Percentiles rank a stretch among this genome's conserved stretches.
Evolutionary conservation across 208 protist genomes (phyloP).

Genomic region (Crithidia expoeki): DNA sequence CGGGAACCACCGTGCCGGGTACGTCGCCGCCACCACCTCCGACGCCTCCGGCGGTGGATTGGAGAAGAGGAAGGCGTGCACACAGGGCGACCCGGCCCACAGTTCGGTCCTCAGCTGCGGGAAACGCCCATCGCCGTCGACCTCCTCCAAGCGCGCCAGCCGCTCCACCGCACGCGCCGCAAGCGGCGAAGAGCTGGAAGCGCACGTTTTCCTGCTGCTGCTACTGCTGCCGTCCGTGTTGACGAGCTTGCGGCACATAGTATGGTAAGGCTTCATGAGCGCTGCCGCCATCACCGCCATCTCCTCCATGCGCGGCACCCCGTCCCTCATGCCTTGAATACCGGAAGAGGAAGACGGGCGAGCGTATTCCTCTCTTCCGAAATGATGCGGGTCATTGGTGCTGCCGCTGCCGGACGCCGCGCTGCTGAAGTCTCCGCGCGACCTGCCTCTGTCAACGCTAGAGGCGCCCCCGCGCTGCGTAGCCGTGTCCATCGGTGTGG

Average conservation of each 20-base stretch:
- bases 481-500: neutral
- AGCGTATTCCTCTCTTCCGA: neutral
- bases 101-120: neutral
- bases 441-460: neutral
- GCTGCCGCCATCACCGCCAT: conserved; percentile 15
- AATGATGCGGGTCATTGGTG: neutral
- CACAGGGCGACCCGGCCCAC: neutral
- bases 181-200: neutral
- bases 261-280: conserved; percentile 30
- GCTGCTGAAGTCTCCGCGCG: neutral
- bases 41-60: conserved; percentile 2
- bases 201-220: neutral
- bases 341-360: neutral
- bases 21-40: conserved; percentile 2
- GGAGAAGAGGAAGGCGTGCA: neutral
- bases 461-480: neutral
- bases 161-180: neutral
- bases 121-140: neutral
- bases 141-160: neutral
- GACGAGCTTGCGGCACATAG: conserved; percentile 3
- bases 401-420: neutral
- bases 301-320: conserved; percentile 8
- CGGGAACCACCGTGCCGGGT: conserved; percentile 19
- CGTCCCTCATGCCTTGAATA: neutral
- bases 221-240: neutral